Percentiles rank a stretch among this genome's conserved stretches.
phyloP scores from a whole-genome alignment of 805 yeast species.

The Cyberlindnera xishuangbannaensis region DNA sequence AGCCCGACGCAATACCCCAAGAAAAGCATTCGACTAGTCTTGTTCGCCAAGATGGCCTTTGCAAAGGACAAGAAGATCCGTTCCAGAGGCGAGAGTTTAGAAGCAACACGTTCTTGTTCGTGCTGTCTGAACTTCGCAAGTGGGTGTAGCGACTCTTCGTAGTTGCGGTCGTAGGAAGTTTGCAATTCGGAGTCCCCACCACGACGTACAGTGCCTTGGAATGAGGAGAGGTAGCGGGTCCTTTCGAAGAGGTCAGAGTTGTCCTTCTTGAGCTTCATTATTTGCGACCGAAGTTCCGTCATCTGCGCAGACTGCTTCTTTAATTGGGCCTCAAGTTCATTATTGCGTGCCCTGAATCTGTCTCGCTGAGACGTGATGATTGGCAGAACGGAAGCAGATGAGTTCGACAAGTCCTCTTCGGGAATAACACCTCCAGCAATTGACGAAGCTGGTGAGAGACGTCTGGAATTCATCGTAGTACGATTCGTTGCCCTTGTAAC shows the following conservation, averaged over 20 bases:
- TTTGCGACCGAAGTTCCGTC: constrained; percentile 58
- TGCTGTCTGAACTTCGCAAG: constrained; percentile 73
- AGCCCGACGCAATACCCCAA: constrained; percentile 67
- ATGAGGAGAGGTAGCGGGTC: constrained; percentile 58
- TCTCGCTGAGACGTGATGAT: constrained; percentile 94
- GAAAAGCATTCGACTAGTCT: constrained; percentile 66
- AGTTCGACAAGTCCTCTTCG: constrained; percentile 22
- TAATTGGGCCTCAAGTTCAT: constrained; percentile 77
- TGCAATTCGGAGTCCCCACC: constrained; percentile 42
- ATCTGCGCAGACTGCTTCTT: constrained; percentile 50
- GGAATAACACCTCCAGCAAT: constrained; percentile 38
- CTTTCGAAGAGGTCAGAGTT: constrained; percentile 77
- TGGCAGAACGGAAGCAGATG: constrained; percentile 59
- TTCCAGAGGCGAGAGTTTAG: constrained; percentile 72
- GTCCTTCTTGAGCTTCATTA: constrained; percentile 60
- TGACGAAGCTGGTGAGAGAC: constrained; percentile 48
- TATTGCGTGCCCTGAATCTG: constrained; percentile 76
- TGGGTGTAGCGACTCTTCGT: constrained; percentile 78
- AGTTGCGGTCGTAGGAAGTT: constrained; percentile 48
- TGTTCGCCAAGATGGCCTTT: constrained; percentile 67
- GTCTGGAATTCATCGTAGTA: constrained; percentile 23
- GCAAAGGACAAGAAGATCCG: constrained; percentile 70
- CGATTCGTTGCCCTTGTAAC: constrained; percentile 22
- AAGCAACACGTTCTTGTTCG: constrained; percentile 70
- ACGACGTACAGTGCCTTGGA: constrained; percentile 24